These are phyloP conservation scores for Cladosporium austrohemisphaericum DNA, from an alignment of 2,329 filamentous ascomycete species.

Conservation along the genomic window DNA sequence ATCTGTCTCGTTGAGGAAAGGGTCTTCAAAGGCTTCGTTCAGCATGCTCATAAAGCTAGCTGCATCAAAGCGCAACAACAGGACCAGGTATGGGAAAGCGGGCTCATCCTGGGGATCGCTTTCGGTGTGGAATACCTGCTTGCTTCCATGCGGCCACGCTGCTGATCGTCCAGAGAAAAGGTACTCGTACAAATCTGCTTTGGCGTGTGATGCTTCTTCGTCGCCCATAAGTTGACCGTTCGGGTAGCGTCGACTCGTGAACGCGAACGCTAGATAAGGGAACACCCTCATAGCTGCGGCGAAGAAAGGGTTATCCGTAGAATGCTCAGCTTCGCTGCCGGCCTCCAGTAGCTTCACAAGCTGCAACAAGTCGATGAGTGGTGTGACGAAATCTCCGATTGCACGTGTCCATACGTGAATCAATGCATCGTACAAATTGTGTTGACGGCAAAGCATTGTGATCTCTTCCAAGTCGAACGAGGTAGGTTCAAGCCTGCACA, in stretches of 20 bases:
- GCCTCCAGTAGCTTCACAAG: conserved; percentile 55
- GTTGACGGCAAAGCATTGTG: conserved; percentile 83
- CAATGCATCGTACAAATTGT: conserved; percentile 88
- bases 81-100: conserved; percentile 78
- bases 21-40: conserved; percentile 95
- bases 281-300: conserved; percentile 86
- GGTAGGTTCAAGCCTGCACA: conserved; percentile 84
- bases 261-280: conserved; percentile 84
- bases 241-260: conserved; percentile 89
- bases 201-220: conserved; percentile 68
- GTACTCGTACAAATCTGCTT: conserved; percentile 87
- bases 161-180: conserved; percentile 81
- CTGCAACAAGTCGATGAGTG: conserved; percentile 75
- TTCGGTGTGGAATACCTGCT: conserved; percentile 59
- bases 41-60: conserved; percentile 90
- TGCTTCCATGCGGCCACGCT: conserved; percentile 66
- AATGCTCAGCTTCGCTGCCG: conserved; percentile 55
- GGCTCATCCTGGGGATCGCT: conserved; percentile 57
- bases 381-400: conserved; percentile 83
- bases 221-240: conserved; percentile 73
- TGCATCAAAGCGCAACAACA: conserved; percentile 83
- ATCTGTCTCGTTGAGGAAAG: conserved; percentile 72
- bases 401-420: conserved; percentile 97
- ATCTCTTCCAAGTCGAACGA: conserved; percentile 94
- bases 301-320: conserved; percentile 43